phyloP scores from a whole-genome alignment of 108 stramenopile species.

The Craspedostauros australis region DNA sequence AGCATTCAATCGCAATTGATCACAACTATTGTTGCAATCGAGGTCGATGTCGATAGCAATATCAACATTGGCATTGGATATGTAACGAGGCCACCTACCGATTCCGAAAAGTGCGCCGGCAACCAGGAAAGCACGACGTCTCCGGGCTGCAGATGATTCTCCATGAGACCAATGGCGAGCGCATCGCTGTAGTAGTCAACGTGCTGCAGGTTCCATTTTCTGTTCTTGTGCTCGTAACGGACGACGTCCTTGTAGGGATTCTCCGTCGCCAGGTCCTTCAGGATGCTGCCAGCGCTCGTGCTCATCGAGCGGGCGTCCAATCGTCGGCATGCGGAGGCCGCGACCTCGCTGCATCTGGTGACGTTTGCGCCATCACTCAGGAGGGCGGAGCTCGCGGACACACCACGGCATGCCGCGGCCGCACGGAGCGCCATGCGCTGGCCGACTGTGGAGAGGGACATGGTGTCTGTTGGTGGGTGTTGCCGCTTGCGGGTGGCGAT shows the following conservation, averaged over 20 bases:
- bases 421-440: too few species aligned
- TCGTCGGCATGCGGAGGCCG: too few species aligned
- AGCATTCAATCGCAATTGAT: background rate
- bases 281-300: constrained; percentile 14
- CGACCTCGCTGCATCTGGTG: too few species aligned
- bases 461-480: too few species aligned
- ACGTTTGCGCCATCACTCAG: too few species aligned
- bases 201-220: constrained; percentile 75
- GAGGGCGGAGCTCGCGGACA: too few species aligned
- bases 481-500: too few species aligned
- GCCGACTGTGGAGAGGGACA: too few species aligned
- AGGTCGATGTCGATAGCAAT: background rate
- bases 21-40: background rate
- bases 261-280: constrained; percentile 47
- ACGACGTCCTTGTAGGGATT: constrained; percentile 75
- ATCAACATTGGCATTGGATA: background rate
- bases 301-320: too few species aligned
- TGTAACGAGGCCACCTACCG: constrained; percentile 47
- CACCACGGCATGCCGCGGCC: too few species aligned
- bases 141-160: constrained; percentile 69
- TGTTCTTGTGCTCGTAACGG: constrained; percentile 85
- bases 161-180: constrained; percentile 75
- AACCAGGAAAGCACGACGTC: constrained; percentile 84
- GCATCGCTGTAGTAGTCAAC: constrained; percentile 72
- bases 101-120: constrained; percentile 75